Conservation (phyloP, 805 yeast genomes). For the Barnettozyma sucrosica region DNA sequence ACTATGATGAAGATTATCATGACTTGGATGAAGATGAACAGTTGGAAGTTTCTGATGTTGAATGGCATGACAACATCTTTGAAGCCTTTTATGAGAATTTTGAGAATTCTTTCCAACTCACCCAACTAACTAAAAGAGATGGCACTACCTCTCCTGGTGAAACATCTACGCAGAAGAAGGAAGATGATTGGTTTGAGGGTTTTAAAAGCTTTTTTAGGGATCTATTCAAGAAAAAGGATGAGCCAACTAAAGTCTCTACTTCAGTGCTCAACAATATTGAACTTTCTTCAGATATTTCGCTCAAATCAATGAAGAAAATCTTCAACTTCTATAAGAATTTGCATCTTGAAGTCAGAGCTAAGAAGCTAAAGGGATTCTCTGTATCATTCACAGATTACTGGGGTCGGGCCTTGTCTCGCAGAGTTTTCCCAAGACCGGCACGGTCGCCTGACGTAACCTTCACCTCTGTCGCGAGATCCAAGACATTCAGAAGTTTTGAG, state of each 20-base stretch:
- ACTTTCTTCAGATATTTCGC: slow-evolving; percentile 20
- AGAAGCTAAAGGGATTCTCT: slow-evolving; percentile 47
- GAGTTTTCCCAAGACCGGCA: slow-evolving; percentile 34
- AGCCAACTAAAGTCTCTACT: slow-evolving; percentile 9
- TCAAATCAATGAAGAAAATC: slow-evolving; percentile 28
- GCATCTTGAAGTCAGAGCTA: slow-evolving; percentile 48
- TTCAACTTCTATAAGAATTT: slow-evolving; percentile 45
- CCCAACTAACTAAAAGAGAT: neutral
- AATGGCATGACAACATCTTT: slow-evolving; percentile 11
- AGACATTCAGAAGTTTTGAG: slow-evolving; percentile 32
- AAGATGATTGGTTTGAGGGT: slow-evolving; percentile 19
- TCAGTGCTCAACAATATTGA: slow-evolving; percentile 19
- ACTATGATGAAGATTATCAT: neutral
- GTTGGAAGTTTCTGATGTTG: slow-evolving; percentile 3
- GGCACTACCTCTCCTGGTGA: neutral
- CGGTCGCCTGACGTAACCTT: slow-evolving; percentile 34
- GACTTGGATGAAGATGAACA: neutral
- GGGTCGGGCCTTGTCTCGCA: slow-evolving; percentile 55
- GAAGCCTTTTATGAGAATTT: slow-evolving; percentile 19
- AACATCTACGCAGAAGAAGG: slow-evolving; percentile 8
- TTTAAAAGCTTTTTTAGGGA: slow-evolving; percentile 23
- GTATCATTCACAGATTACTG: slow-evolving; percentile 62
- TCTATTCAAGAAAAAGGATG: slow-evolving; percentile 24
- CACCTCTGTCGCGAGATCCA: slow-evolving; percentile 32
- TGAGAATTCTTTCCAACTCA: slow-evolving; percentile 13